These are phyloP conservation scores for Raphidocelis subcapitata DNA, from an alignment of 139 green algal species.

Conservation along the genomic window DNA sequence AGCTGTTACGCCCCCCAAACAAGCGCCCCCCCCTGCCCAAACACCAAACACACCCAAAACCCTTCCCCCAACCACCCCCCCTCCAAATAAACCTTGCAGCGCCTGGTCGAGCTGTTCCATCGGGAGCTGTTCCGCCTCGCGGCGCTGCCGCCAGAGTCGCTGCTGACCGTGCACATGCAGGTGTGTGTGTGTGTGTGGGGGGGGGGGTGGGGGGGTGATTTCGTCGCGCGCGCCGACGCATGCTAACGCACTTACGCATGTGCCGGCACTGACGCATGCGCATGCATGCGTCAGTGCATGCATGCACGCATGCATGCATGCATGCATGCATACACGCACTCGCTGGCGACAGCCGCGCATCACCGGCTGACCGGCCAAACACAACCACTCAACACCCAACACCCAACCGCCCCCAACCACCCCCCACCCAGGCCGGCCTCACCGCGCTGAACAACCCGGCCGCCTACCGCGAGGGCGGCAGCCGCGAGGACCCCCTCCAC, in stretches of 20 bases:
- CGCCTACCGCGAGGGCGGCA: constrained; percentile 18
- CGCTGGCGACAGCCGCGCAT: too few relatives aligned
- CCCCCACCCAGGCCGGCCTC: constrained; percentile 60
- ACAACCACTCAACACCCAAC: neutral
- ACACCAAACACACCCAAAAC: too few relatives aligned
- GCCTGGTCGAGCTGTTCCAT: constrained; percentile 67
- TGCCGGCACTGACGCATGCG: too few relatives aligned
- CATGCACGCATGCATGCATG: neutral
- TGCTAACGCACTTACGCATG: too few relatives aligned
- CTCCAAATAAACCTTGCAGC: too few relatives aligned
- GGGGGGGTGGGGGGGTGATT: neutral
- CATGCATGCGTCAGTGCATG: neutral
- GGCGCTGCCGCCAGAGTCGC: constrained; percentile 65
- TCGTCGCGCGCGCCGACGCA: too few relatives aligned
- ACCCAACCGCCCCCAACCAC: too few relatives aligned
- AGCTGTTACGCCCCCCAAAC: too few relatives aligned
- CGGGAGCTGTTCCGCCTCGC: constrained; percentile 82
- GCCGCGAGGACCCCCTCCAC: constrained; percentile 76
- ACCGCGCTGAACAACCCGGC: constrained; percentile 73
- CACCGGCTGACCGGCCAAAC: neutral
- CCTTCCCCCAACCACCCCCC: too few relatives aligned
- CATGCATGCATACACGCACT: too few relatives aligned
- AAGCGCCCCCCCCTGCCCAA: too few relatives aligned
- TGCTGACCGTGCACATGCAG: constrained; percentile 80
- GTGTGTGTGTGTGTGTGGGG: neutral